Conservation (phyloP, 306 rosid genomes). For the Sophora flavescens region DNA sequence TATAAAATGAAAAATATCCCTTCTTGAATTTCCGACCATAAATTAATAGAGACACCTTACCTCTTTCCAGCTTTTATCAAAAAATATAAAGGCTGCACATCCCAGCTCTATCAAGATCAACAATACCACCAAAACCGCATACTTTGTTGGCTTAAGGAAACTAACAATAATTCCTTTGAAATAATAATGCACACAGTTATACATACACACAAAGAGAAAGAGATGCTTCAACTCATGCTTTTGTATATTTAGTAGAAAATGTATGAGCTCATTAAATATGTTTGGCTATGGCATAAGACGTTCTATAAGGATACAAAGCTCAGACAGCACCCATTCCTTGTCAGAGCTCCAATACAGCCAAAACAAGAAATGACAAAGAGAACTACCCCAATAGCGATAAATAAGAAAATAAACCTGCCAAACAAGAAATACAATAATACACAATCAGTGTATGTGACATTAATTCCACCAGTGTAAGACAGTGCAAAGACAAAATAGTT, state of each 20-base stretch:
- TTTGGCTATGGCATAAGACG: slow-evolving; percentile 37
- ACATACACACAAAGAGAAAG: neutral
- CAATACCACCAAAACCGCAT: slow-evolving; percentile 73
- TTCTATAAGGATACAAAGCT: slow-evolving; percentile 85
- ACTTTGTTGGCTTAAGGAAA: slow-evolving; percentile 82
- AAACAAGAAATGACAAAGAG: slow-evolving; percentile 84
- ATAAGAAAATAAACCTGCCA: slow-evolving; percentile 92
- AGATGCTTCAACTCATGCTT: slow-evolving; percentile 31
- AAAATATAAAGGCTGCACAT: slow-evolving; percentile 86
- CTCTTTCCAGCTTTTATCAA: slow-evolving; percentile 88
- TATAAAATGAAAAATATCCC: slow-evolving; percentile 44
- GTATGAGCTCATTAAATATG: slow-evolving; percentile 18
- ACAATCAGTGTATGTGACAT: slow-evolving; percentile 37
- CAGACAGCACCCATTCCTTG: slow-evolving; percentile 92
- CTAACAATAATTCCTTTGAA: slow-evolving; percentile 26
- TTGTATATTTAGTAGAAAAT: slow-evolving; percentile 3
- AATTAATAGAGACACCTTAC: slow-evolving; percentile 53
- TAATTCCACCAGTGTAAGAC: too few species aligned
- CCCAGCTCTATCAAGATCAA: slow-evolving; percentile 85
- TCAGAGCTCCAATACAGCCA: slow-evolving; percentile 82
- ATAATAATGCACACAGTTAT: neutral
- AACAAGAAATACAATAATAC: slow-evolving; percentile 40
- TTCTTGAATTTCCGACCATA: slow-evolving; percentile 40
- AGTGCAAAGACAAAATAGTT: slow-evolving; percentile 24
- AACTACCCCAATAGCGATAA: slow-evolving; percentile 80